A percentile compares a stretch with the other conserved stretches of the same genome.
phyloP scores from a whole-genome alignment of 2,329 filamentous ascomycete genomes.

The Aspergillus sp. region DNA sequence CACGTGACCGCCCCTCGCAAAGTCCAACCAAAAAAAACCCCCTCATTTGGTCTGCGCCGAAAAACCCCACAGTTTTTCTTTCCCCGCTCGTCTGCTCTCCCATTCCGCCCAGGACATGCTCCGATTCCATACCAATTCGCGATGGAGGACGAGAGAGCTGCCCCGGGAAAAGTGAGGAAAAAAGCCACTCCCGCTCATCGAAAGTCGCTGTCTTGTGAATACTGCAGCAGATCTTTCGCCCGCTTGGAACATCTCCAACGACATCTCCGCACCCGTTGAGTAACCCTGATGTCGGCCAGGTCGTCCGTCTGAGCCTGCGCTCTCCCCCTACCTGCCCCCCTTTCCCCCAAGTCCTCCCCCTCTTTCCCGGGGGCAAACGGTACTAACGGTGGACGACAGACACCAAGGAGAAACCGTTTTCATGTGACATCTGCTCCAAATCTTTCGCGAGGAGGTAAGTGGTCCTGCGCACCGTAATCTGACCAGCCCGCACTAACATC shows the following conservation, averaged over 20 bases:
- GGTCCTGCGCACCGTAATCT: constrained; percentile 1
- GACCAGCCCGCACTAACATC: constrained; percentile 22
- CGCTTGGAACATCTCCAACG: constrained; percentile 52
- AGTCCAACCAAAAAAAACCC: constrained; percentile 4
- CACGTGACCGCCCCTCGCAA: constrained; percentile 17
- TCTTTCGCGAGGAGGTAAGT: constrained; percentile 48
- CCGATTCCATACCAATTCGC: constrained; percentile 25
- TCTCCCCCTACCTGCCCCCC: neutral
- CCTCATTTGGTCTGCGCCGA: constrained; percentile 19
- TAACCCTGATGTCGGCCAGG: constrained; percentile 27
- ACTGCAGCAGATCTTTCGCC: constrained; percentile 49
- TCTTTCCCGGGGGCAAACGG: neutral
- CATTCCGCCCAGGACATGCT: constrained; percentile 21
- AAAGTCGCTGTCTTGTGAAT: constrained; percentile 50
- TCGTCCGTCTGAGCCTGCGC: neutral
- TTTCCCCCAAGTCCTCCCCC: neutral
- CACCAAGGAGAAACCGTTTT: constrained; percentile 52
- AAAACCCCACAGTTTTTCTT: constrained; percentile 38
- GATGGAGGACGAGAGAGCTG: constrained; percentile 42
- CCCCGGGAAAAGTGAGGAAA: constrained; percentile 40
- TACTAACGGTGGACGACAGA: constrained; percentile 35
- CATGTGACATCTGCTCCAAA: constrained; percentile 50
- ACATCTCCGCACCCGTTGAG: constrained; percentile 52
- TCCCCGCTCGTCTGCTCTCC: constrained; percentile 36
- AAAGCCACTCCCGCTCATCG: constrained; percentile 41